phyloP scores from a whole-genome alignment of 1,284 basidiomycete genomes.

The Pterulicium gracile region DNA sequence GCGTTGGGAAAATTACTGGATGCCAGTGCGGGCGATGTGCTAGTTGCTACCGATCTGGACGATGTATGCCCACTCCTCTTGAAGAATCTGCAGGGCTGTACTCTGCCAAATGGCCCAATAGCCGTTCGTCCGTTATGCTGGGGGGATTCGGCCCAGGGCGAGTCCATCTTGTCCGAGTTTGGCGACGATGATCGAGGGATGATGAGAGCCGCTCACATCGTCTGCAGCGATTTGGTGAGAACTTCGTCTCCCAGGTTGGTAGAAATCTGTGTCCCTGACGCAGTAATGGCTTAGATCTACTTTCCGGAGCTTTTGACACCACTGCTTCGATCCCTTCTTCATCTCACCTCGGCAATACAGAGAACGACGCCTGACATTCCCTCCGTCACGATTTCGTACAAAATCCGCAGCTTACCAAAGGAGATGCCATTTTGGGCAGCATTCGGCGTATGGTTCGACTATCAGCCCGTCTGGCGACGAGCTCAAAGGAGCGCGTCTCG shows the following conservation, averaged over 20 bases:
- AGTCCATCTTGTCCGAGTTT: constrained; percentile 28
- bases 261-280: constrained; percentile 6
- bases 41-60: constrained; percentile 62
- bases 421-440: constrained; percentile 76
- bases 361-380: no score
- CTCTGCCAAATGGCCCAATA: constrained; percentile 12
- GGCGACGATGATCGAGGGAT: constrained; percentile 10
- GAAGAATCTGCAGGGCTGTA: constrained; percentile 30
- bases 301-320: constrained; percentile 66
- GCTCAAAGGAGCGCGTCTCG: constrained; percentile 7
- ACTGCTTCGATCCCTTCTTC: constrained; percentile 55
- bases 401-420: constrained; percentile 65
- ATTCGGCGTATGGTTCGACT: constrained; percentile 76
- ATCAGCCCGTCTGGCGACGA: constrained; percentile 44
- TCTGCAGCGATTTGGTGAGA: constrained; percentile 69
- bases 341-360: constrained; percentile 41
- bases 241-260: neutral
- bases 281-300: constrained; percentile 41
- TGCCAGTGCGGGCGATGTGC: constrained; percentile 18
- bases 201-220: constrained; percentile 41
- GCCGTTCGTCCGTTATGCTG: constrained; percentile 51
- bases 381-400: constrained; percentile 57
- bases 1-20: constrained; percentile 26
- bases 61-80: constrained; percentile 56
- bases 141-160: constrained; percentile 40